Percentiles rank a stretch among this genome's conserved stretches.
These are phyloP conservation scores for Penicillium simplicissimum DNA, from an alignment of 495 filamentous ascomycete genomes.

Conservation along the genomic window DNA sequence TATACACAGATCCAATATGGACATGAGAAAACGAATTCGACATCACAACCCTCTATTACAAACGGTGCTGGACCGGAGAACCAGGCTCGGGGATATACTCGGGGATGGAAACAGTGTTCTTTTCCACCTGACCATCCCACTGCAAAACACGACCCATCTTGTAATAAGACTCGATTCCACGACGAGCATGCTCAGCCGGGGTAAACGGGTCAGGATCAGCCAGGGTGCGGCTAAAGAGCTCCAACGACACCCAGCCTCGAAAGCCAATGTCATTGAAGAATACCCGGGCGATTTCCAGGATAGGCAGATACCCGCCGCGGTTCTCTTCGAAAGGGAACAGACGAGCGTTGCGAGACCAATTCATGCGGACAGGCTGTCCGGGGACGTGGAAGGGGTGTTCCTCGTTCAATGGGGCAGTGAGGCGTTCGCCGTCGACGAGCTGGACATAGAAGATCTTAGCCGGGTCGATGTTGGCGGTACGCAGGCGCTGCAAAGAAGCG, in stretches of 20 bases:
- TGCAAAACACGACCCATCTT: slow-evolving; percentile 47
- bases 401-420: slow-evolving; percentile 57
- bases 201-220: slow-evolving; percentile 53
- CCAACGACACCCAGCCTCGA: slow-evolving; percentile 76
- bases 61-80: slow-evolving; percentile 29
- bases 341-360: slow-evolving; percentile 76
- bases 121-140: slow-evolving; percentile 24
- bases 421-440: slow-evolving; percentile 72
- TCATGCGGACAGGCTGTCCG: slow-evolving; percentile 70
- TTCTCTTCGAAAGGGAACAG: slow-evolving; percentile 74
- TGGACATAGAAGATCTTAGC: slow-evolving; percentile 79
- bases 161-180: slow-evolving; percentile 64
- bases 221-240: slow-evolving; percentile 73
- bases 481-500: slow-evolving; percentile 58
- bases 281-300: slow-evolving; percentile 57
- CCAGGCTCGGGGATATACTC: slow-evolving; percentile 14
- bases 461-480: slow-evolving; percentile 54
- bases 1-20: slow-evolving; percentile 1
- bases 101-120: not conserved
- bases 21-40: not conserved
- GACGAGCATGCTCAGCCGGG: slow-evolving; percentile 61
- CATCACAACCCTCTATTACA: slow-evolving; percentile 13
- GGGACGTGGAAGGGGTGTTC: slow-evolving; percentile 64
- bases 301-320: slow-evolving; percentile 70
- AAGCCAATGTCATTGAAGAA: slow-evolving; percentile 67